Percentiles rank a stretch among this genome's conserved stretches.
These are phyloP conservation scores for Diaporthe batatas DNA, from an alignment of 2,329 filamentous ascomycete species.

Conservation along the genomic window DNA sequence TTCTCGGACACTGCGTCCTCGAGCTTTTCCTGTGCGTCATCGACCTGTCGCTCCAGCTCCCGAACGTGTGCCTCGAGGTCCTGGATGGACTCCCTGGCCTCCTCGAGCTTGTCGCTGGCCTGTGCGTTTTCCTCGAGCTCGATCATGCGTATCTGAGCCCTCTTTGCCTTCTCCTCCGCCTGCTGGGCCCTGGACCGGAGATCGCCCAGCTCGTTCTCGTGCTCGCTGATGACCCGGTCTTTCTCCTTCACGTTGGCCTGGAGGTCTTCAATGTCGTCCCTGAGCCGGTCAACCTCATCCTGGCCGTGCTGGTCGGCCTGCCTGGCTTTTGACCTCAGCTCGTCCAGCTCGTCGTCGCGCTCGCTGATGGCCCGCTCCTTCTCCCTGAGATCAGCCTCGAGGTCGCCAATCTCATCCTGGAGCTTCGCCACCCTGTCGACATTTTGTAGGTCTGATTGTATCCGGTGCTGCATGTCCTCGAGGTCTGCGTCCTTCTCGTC, in stretches of 20 bases:
- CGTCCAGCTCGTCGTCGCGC: constrained; percentile 80
- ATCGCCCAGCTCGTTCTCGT: constrained; percentile 65
- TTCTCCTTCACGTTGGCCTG: constrained; percentile 70
- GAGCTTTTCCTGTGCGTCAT: constrained; percentile 67
- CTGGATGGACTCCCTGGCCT: constrained; percentile 70
- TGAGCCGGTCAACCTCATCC: constrained; percentile 55
- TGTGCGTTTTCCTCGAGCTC: constrained; percentile 71
- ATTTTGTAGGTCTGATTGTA: constrained; percentile 69
- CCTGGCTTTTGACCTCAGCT: constrained; percentile 68
- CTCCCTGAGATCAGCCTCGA: constrained; percentile 81
- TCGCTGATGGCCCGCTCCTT: constrained; percentile 81
- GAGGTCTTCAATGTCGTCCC: constrained; percentile 66
- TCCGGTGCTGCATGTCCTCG: constrained; percentile 70
- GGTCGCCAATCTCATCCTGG: constrained; percentile 79
- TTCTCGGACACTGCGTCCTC: constrained; percentile 67
- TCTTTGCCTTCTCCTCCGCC: constrained; percentile 70
- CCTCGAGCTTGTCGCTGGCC: constrained; percentile 64
- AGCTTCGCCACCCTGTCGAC: constrained; percentile 74
- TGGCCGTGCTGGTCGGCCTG: constrained; percentile 60
- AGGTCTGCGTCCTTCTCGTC: constrained; percentile 72
- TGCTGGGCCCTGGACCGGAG: constrained; percentile 63
- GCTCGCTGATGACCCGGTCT: constrained; percentile 68
- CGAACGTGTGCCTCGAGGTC: constrained; percentile 69
- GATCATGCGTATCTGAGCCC: constrained; percentile 62
- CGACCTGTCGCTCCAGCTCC: constrained; percentile 66